Percentiles rank a stretch among this genome's conserved stretches.
phyloP scores from a whole-genome alignment of 2,329 filamentous ascomycete genomes.

The Phyllosticta capitalensis region DNA sequence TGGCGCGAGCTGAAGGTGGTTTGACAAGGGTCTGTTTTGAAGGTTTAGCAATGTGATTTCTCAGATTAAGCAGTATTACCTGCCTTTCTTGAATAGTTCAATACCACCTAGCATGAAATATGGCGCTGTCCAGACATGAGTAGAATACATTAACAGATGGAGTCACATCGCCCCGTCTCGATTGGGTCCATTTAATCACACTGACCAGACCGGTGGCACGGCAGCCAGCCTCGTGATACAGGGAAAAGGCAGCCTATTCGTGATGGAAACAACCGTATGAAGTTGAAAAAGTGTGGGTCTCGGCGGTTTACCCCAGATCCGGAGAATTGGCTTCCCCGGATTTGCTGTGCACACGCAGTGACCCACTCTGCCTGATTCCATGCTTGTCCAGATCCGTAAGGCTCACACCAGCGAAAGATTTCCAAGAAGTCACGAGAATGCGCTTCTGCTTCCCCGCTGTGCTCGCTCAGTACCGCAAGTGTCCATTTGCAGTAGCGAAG shows the following conservation, averaged over 20 bases:
- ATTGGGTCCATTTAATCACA: neutral
- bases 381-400: neutral
- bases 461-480: neutral
- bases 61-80: neutral
- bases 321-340: conserved; percentile 6
- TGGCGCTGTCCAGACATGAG: conserved; percentile 1
- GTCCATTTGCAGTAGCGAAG: neutral
- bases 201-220: neutral
- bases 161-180: neutral
- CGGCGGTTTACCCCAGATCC: conserved; percentile 9
- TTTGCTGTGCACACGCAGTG: conserved; percentile 10
- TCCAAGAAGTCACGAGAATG: neutral
- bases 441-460: neutral
- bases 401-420: neutral
- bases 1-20: neutral
- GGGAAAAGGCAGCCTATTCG: neutral
- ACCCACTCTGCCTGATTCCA: neutral
- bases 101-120: neutral
- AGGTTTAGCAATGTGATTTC: neutral
- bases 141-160: neutral
- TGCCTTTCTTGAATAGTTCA: neutral
- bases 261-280: neutral
- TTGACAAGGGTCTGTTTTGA: neutral
- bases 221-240: neutral
- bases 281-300: neutral